Conservation (phyloP, 768 basidiomycete species). For the Mycena polygramma region DNA sequence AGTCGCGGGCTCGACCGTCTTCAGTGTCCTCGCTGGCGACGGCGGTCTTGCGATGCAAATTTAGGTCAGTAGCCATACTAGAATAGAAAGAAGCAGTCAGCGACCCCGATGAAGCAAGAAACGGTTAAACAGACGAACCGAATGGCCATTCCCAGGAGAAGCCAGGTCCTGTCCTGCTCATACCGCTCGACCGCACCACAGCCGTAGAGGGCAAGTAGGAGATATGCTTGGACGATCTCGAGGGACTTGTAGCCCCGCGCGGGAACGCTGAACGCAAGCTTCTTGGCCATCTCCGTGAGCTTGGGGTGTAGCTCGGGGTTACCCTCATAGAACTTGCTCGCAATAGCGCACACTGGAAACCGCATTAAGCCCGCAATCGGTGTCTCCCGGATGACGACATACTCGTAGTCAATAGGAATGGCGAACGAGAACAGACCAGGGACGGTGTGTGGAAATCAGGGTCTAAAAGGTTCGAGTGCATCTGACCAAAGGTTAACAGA, state of each 20-base stretch:
- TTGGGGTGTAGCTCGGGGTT: constrained; percentile 86
- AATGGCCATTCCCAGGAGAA: constrained; percentile 88
- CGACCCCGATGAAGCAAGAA: constrained; percentile 17
- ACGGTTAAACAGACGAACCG: constrained; percentile 59
- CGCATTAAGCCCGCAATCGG: constrained; percentile 16
- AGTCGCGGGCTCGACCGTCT: constrained; percentile 84
- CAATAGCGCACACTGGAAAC: constrained; percentile 89
- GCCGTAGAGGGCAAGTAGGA: constrained; percentile 90
- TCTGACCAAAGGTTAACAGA: constrained; percentile 55
- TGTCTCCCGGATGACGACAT: constrained; percentile 46
- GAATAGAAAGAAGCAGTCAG: not conserved
- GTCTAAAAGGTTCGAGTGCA: constrained; percentile 86
- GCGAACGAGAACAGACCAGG: constrained; percentile 93
- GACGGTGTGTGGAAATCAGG: constrained; percentile 93
- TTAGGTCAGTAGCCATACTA: constrained; percentile 96
- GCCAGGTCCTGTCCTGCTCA: constrained; percentile 96
- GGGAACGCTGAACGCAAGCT: constrained; percentile 89
- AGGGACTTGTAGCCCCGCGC: constrained; percentile 92
- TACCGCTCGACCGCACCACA: constrained; percentile 96
- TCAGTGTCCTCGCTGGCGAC: constrained; percentile 72
- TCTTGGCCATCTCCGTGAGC: constrained; percentile 86
- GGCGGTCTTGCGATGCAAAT: constrained; percentile 90
- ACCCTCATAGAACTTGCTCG: constrained; percentile 88
- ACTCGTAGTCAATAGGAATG: constrained; percentile 96
- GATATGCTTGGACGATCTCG: constrained; percentile 95